Percentiles rank a stretch among this genome's conserved stretches.
These are phyloP conservation scores for Peltaster fructicola DNA, from an alignment of 2,329 filamentous ascomycete species.

Conservation along the genomic window DNA sequence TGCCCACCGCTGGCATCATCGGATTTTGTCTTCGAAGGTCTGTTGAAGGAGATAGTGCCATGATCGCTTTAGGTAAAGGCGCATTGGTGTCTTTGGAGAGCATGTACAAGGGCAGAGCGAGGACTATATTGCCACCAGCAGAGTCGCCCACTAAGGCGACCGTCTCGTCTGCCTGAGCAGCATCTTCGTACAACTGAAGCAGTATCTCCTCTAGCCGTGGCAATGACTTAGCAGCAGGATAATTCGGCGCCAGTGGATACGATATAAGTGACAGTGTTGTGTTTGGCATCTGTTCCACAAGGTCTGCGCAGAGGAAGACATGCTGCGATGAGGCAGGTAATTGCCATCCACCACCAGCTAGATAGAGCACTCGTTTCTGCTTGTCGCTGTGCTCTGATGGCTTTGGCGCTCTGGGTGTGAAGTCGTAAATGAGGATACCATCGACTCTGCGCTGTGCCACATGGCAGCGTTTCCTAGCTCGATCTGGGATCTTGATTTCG, in stretches of 20 bases:
- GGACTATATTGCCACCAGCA: conserved; percentile 36
- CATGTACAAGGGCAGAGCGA: conserved; percentile 24
- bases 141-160: conserved; percentile 38
- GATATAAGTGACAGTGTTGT: conserved; percentile 30
- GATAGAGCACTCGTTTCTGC: too few species aligned
- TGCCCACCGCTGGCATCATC: conserved; percentile 23
- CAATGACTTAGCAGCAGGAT: conserved; percentile 31
- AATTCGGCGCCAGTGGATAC: conserved; percentile 36
- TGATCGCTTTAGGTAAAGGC: conserved; percentile 20
- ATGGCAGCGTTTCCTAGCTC: conserved; percentile 18
- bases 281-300: conserved; percentile 24
- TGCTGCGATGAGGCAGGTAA: conserved; percentile 32
- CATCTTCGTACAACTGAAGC: conserved; percentile 22
- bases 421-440: conserved; percentile 30
- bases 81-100: conserved; percentile 8
- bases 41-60: conserved; percentile 32
- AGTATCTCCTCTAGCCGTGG: conserved; percentile 32
- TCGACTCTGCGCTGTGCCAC: conserved; percentile 25
- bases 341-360: conserved; percentile 39
- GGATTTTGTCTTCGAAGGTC: conserved; percentile 31
- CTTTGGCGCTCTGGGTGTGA: conserved; percentile 19
- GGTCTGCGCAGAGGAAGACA: conserved; percentile 32
- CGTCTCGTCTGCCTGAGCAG: conserved; percentile 21
- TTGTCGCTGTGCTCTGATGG: too few species aligned
- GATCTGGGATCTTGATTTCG: conserved; percentile 20